These are phyloP conservation scores for Daldinia childiae DNA, from an alignment of 495 filamentous ascomycete species.

Conservation along the genomic window DNA sequence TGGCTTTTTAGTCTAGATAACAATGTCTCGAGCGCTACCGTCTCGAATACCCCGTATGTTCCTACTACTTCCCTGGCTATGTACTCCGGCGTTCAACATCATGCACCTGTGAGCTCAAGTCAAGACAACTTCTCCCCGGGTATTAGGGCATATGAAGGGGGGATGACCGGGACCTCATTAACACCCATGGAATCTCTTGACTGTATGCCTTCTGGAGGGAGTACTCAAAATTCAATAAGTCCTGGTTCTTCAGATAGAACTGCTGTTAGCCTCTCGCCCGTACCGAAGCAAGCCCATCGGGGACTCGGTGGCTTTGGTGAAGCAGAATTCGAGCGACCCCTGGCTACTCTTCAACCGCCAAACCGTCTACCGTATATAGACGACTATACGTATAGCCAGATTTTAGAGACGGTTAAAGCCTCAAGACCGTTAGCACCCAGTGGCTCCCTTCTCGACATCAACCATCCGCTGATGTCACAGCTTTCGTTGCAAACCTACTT, in stretches of 20 bases:
- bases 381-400: conserved; percentile 50
- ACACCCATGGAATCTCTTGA: conserved; percentile 26
- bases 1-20: conserved; percentile 62
- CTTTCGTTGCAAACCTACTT: conserved; percentile 59
- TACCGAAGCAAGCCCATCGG: background rate
- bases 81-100: conserved; percentile 17
- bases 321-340: conserved; percentile 36
- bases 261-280: conserved; percentile 3
- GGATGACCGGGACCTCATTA: conserved; percentile 16
- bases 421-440: conserved; percentile 53
- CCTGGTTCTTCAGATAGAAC: conserved; percentile 15
- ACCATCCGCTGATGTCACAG: conserved; percentile 60
- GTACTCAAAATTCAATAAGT: conserved; percentile 23
- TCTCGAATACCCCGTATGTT: conserved; percentile 25
- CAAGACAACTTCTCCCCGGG: conserved; percentile 12
- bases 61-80: conserved; percentile 16
- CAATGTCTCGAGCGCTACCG: background rate
- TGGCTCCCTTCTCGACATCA: conserved; percentile 51
- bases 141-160: conserved; percentile 12
- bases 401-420: conserved; percentile 57
- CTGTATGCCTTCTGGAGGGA: conserved; percentile 11
- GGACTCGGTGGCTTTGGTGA: background rate
- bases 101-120: conserved; percentile 1
- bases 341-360: conserved; percentile 30
- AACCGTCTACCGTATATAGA: conserved; percentile 47